A percentile compares a stretch with the other conserved stretches of the same genome.
These are phyloP conservation scores for Tilletiopsis washingtonensis DNA, from an alignment of 1,284 basidiomycete species.

Conservation along the genomic window DNA sequence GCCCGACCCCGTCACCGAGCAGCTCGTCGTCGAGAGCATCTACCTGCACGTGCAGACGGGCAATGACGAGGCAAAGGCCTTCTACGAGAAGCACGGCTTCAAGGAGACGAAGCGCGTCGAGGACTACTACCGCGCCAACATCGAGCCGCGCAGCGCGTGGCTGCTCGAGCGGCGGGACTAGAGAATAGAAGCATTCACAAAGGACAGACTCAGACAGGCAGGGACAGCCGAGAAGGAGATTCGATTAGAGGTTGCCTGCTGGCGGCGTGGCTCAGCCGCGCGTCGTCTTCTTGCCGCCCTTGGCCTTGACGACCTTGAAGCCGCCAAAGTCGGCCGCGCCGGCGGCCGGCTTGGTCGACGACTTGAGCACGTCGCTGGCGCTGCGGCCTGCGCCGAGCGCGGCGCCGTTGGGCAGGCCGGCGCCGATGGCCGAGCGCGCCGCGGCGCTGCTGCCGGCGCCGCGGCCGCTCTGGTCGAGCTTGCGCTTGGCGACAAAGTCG, in stretches of 20 bases:
- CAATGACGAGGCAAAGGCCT: constrained; percentile 44
- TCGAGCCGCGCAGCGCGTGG: constrained; percentile 48
- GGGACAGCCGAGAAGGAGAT: too few species aligned
- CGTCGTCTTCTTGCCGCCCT: constrained; percentile 29
- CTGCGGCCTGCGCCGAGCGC: neutral
- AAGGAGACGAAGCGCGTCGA: constrained; percentile 30
- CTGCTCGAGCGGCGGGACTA: constrained; percentile 41
- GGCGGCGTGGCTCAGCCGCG: neutral
- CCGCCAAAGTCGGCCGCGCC: constrained; percentile 11
- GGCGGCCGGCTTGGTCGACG: constrained; percentile 1
- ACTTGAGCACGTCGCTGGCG: constrained; percentile 6
- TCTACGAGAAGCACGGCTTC: constrained; percentile 49
- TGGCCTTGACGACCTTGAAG: constrained; percentile 36
- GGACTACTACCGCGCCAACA: constrained; percentile 38
- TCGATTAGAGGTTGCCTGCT: too few species aligned
- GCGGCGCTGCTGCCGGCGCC: neutral
- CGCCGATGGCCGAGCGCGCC: neutral
- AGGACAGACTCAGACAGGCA: too few species aligned
- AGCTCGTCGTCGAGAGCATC: constrained; percentile 24
- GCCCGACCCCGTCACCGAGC: constrained; percentile 3
- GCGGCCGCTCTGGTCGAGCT: constrained; percentile 47
- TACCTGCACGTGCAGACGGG: constrained; percentile 49
- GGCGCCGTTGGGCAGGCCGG: neutral
- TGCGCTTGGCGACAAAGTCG: constrained; percentile 79
- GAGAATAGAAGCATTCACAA: too few species aligned